Evolutionary conservation across 805 yeast species (phyloP).

Genomic region (Wickerhamomyces bovis): DNA sequence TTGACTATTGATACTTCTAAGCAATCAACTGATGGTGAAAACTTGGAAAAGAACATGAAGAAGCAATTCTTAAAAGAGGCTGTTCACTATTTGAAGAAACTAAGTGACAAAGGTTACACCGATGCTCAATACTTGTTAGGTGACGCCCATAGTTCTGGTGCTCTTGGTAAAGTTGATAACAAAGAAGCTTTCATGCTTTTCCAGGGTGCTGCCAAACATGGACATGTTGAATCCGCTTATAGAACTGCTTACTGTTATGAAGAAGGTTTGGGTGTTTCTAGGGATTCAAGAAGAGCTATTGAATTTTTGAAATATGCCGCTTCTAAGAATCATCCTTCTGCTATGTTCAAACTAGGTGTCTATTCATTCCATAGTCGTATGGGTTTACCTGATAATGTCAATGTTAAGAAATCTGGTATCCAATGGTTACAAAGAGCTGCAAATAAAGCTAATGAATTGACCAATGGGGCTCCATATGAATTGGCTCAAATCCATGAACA

Average conservation of each 20-base stretch:
- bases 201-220: constrained; percentile 88
- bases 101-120: constrained; percentile 73
- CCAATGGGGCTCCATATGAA: constrained; percentile 93
- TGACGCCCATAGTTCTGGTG: constrained; percentile 85
- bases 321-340: constrained; percentile 89
- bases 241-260: constrained; percentile 88
- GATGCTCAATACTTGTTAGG: constrained; percentile 91
- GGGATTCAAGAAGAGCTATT: constrained; percentile 81
- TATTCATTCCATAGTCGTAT: constrained; percentile 78
- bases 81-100: constrained; percentile 54
- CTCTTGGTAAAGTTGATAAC: constrained; percentile 72
- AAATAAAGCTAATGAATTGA: constrained; percentile 74
- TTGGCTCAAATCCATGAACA: constrained; percentile 75
- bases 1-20: constrained; percentile 41
- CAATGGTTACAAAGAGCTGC: constrained; percentile 90
- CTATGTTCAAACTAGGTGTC: constrained; percentile 88
- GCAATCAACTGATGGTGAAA: constrained; percentile 12
- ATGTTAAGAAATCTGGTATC: constrained; percentile 77
- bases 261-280: constrained; percentile 87
- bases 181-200: constrained; percentile 72
- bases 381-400: constrained; percentile 68
- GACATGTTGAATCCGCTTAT: constrained; percentile 87
- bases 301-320: constrained; percentile 86
- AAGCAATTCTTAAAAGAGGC: constrained; percentile 73
- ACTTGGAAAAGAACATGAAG: constrained; percentile 36